These are phyloP conservation scores for Melaleuca quinquenervia DNA, from an alignment of 345 rosid species.

Conservation along the genomic window DNA sequence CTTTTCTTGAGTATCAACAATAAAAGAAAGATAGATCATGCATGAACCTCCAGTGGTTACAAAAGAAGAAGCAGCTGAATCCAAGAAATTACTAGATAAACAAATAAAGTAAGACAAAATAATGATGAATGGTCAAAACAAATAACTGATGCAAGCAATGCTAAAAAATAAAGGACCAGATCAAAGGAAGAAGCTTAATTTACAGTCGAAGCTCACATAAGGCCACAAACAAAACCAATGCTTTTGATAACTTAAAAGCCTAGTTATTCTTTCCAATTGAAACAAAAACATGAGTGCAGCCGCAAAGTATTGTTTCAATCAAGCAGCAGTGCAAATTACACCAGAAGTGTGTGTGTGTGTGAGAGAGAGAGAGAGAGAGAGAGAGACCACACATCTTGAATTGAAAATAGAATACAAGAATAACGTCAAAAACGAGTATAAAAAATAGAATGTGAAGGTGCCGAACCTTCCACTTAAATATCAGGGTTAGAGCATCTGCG, in stretches of 20 bases:
- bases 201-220: neutral
- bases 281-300: neutral
- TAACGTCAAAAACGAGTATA: neutral
- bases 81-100: neutral
- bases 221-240: neutral
- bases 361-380: neutral
- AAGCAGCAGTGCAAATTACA: neutral
- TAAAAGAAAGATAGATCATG: neutral
- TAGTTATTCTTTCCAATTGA: neutral
- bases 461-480: conserved; percentile 80
- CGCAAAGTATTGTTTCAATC: neutral
- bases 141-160: neutral
- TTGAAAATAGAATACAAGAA: neutral
- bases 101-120: neutral
- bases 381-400: neutral
- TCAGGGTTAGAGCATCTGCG: conserved; percentile 56
- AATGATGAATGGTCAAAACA: neutral
- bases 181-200: neutral
- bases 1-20: neutral
- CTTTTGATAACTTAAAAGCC: neutral
- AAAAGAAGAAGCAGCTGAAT: neutral
- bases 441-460: neutral
- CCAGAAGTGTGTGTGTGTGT: neutral
- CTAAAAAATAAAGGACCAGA: neutral
- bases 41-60: neutral